Evolutionary conservation across 148 eudicot species (phyloP).

Genomic region (Hydrangea macrophylla): DNA sequence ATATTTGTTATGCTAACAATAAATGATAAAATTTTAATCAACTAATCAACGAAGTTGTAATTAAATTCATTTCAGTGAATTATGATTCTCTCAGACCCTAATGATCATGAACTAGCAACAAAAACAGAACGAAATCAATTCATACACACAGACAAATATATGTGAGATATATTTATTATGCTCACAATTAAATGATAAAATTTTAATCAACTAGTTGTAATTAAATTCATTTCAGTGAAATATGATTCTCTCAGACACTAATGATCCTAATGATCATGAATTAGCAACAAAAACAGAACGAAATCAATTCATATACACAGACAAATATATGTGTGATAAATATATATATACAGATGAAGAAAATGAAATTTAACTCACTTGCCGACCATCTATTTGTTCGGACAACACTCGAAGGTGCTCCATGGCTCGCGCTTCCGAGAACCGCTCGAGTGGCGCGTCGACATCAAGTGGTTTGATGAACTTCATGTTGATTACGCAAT

Average conservation of each 20-base stretch:
- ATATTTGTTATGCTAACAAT: too few relatives aligned
- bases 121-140: too few relatives aligned
- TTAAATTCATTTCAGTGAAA: too few relatives aligned
- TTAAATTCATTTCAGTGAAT: neutral
- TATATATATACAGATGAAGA: neutral
- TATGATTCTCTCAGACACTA: too few relatives aligned
- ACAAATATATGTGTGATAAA: neutral
- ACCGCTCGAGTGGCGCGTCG: slow-evolving; percentile 69
- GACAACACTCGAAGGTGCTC: slow-evolving; percentile 78
- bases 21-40: too few relatives aligned
- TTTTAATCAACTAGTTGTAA: too few relatives aligned
- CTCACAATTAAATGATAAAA: too few relatives aligned
- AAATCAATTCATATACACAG: neutral
- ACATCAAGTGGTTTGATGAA: slow-evolving; percentile 57
- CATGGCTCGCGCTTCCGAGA: slow-evolving; percentile 86
- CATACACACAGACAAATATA: too few relatives aligned
- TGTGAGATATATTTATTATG: too few relatives aligned
- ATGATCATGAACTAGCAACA: neutral
- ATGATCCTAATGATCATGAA: too few relatives aligned
- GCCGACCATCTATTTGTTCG: slow-evolving; percentile 75
- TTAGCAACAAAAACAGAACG: neutral
- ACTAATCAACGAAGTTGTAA: too few relatives aligned
- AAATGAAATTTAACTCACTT: slow-evolving; percentile 30
- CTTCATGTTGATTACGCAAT: slow-evolving; percentile 66
- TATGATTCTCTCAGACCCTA: neutral